Base-by-base conservation (phyloP, 1,284 basidiomycete genomes). In the Cyathus olla region DNA sequence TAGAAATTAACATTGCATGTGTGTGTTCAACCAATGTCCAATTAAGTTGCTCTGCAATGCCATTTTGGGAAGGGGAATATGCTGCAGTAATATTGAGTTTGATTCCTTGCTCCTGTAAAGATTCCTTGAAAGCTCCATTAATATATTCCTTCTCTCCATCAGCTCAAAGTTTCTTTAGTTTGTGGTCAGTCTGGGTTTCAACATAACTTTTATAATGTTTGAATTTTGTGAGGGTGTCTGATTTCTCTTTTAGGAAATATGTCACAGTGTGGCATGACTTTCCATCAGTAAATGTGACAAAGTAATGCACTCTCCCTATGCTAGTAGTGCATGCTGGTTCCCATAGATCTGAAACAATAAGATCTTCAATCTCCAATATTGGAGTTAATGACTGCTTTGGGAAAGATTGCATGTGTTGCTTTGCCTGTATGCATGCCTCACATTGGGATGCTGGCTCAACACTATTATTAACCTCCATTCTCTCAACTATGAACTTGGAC, bases 341-440 rank as follows among this genome's bases (percentile, higher is more conserved):
- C 69, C 68, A 74, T 9, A 70, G 55, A 61, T 75, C 65, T 2
- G 67, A 64, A 19, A 56, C 59, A 11, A 66, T 71, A 40, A 72
- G 64, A 26, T 72, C 65, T 2, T 70, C 60, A 31, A 73, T 69
- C 31, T 70, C 63, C 17, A 51, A 53, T 49, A 55, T 69, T 21
- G 57, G 57, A 9, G 56, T 57, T 4, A 31, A 47, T 24, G 44
- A 61, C 22, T 62, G 47, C 22, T 66, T 72, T 48, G 66, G 71
- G 57, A 72, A 63, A n/a, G 67, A 66, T 27, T 28, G 49, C 2
- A 56, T 50, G 26, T 64, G 69, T 11, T 74, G 72, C 49, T 77
- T 77, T 1, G 74, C 74, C 21, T 69, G 53, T 15, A 72, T 68
- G 55, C 74, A 79, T 8, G 69, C 63, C n/a, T 69, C 55, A 39